Conservation (phyloP, 148 eudicot genomes). For the Persicaria maculosa region DNA sequence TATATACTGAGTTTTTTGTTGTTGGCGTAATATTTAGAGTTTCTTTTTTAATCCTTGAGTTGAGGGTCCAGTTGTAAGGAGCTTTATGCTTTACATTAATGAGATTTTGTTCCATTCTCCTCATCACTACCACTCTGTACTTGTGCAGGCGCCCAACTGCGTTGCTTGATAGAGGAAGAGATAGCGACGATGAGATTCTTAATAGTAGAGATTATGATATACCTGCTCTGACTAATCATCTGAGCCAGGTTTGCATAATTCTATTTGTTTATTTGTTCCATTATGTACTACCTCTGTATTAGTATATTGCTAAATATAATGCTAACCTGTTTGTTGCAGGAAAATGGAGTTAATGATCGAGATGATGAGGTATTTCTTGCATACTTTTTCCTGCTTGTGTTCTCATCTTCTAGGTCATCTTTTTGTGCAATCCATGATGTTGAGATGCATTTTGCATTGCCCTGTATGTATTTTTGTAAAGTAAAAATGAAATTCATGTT, state of each 20-base stretch:
- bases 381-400: neutral
- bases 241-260: constrained; percentile 56
- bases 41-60: neutral
- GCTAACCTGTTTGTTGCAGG: constrained; percentile 27
- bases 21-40: neutral
- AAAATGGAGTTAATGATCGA: constrained; percentile 58
- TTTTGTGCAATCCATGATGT: neutral
- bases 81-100: neutral
- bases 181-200: constrained; percentile 89
- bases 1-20: neutral
- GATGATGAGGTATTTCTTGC: constrained; percentile 71
- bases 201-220: constrained; percentile 93
- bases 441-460: neutral
- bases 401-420: neutral
- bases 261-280: neutral
- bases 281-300: neutral
- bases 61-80: neutral
- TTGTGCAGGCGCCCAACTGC: constrained; percentile 86
- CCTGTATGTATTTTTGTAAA: neutral
- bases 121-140: neutral
- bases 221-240: constrained; percentile 73
- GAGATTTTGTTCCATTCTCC: neutral
- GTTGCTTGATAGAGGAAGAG: constrained; percentile 83
- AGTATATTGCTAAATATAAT: constrained; percentile 27
- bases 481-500: neutral